Percentiles rank a stretch among this genome's conserved stretches.
Evolutionary conservation across 2,329 filamentous ascomycete genomes (phyloP).

Genomic region (Fusarium sp.): DNA sequence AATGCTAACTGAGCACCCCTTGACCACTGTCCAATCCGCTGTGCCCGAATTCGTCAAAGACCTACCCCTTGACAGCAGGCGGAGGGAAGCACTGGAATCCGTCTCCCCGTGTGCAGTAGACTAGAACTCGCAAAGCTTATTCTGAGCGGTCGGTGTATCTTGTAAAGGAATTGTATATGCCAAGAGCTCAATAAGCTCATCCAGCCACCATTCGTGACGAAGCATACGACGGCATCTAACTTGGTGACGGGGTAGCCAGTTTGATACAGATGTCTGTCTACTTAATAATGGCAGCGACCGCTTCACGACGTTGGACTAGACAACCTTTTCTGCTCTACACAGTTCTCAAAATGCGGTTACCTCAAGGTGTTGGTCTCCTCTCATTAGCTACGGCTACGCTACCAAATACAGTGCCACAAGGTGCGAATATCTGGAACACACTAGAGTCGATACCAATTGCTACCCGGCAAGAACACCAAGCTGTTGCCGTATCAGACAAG

Average conservation of each 20-base stretch:
- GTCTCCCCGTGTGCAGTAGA: too few species aligned
- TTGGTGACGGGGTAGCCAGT: background rate
- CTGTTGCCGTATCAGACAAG: constrained; percentile 36
- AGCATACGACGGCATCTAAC: background rate
- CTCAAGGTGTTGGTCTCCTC: background rate
- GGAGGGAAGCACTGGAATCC: background rate
- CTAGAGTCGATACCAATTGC: constrained; percentile 38
- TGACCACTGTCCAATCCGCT: too few species aligned
- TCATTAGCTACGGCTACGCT: constrained; percentile 8
- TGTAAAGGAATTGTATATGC: background rate
- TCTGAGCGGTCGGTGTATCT: too few species aligned
- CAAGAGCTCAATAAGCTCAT: constrained; percentile 10
- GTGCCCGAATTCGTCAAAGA: too few species aligned
- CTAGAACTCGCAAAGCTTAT: too few species aligned
- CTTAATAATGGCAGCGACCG: constrained; percentile 11
- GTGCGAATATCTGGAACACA: constrained; percentile 32
- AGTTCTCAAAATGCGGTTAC: constrained; percentile 8
- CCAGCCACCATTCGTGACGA: constrained; percentile 28
- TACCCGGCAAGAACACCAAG: constrained; percentile 44
- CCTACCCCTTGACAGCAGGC: background rate
- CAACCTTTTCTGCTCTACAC: background rate
- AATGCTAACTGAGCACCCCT: too few species aligned
- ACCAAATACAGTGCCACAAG: constrained; percentile 12
- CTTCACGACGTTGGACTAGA: background rate
- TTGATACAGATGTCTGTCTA: background rate